These are phyloP conservation scores for Globisporangium iwayamae DNA, from an alignment of 352 stramenopile genomes.

Conservation along the genomic window DNA sequence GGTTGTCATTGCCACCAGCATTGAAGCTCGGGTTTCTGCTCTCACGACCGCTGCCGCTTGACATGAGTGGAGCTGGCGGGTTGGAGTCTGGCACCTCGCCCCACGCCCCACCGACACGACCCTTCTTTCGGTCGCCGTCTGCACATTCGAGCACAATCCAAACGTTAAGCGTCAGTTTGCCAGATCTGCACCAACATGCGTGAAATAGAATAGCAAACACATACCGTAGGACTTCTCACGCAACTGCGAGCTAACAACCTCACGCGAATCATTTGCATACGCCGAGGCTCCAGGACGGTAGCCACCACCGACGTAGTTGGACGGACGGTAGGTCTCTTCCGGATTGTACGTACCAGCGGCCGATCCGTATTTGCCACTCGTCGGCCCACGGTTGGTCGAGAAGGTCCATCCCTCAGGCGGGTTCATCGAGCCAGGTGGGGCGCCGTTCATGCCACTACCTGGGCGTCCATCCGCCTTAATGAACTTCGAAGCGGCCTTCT, in stretches of 20 bases:
- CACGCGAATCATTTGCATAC: conserved; percentile 47
- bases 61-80: conserved; percentile 19
- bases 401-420: conserved; percentile 82
- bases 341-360: conserved; percentile 69
- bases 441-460: conserved; percentile 50
- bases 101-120: conserved; percentile 76
- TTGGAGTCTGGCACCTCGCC: conserved; percentile 25
- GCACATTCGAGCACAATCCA: background rate
- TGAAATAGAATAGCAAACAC: conserved; percentile 3
- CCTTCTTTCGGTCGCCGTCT: conserved; percentile 84
- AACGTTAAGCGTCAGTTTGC: background rate
- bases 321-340: conserved; percentile 72
- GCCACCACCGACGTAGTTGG: conserved; percentile 36
- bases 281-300: conserved; percentile 43
- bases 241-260: conserved; percentile 59
- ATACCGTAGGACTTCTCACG: conserved; percentile 78
- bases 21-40: conserved; percentile 46
- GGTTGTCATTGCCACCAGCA: conserved; percentile 18
- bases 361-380: conserved; percentile 59
- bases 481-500: conserved; percentile 82
- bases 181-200: background rate
- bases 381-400: conserved; percentile 80
- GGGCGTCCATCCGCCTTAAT: conserved; percentile 46
- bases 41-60: conserved; percentile 27
- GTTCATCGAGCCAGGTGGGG: conserved; percentile 65